Conservation (phyloP, 2,329 filamentous ascomycete species). For the Sarocladium oryzae region DNA sequence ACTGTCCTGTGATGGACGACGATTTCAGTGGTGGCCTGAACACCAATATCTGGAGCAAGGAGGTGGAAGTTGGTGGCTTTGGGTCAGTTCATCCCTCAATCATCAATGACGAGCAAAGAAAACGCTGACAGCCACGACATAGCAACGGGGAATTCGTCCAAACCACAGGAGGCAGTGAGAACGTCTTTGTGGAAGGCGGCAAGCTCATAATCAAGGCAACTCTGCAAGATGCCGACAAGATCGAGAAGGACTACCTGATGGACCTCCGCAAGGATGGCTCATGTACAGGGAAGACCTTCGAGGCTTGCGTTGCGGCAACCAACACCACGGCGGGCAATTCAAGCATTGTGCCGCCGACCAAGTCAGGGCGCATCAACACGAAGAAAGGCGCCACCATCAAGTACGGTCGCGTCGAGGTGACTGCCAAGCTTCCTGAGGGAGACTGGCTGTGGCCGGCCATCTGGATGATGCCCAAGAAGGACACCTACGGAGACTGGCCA, state of each 20-base stretch:
- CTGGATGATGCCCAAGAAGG: slow-evolving; percentile 74
- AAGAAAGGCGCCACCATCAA: slow-evolving; percentile 64
- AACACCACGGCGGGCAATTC: slow-evolving; percentile 66
- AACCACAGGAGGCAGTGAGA: slow-evolving; percentile 66
- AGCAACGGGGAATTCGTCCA: slow-evolving; percentile 78
- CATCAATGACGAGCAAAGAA: neutral
- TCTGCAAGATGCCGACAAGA: slow-evolving; percentile 60
- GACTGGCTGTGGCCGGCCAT: slow-evolving; percentile 94
- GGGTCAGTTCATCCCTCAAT: slow-evolving; percentile 48
- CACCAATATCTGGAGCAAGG: slow-evolving; percentile 61
- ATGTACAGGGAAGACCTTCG: slow-evolving; percentile 55
- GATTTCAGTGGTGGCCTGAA: slow-evolving; percentile 56
- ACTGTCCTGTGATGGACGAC: slow-evolving; percentile 62
- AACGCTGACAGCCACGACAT: slow-evolving; percentile 1
- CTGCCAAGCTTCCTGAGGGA: slow-evolving; percentile 66
- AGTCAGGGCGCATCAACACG: slow-evolving; percentile 73
- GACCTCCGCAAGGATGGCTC: slow-evolving; percentile 59
- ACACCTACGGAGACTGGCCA: slow-evolving; percentile 72
- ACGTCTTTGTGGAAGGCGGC: slow-evolving; percentile 65
- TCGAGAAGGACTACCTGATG: slow-evolving; percentile 60
- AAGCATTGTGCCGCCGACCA: slow-evolving; percentile 69
- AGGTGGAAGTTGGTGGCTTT: slow-evolving; percentile 68
- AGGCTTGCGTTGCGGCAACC: slow-evolving; percentile 60
- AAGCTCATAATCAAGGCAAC: slow-evolving; percentile 71
- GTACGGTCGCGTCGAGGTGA: slow-evolving; percentile 76